phyloP scores from a whole-genome alignment of 805 yeast species.

The Ogataea corticis region DNA sequence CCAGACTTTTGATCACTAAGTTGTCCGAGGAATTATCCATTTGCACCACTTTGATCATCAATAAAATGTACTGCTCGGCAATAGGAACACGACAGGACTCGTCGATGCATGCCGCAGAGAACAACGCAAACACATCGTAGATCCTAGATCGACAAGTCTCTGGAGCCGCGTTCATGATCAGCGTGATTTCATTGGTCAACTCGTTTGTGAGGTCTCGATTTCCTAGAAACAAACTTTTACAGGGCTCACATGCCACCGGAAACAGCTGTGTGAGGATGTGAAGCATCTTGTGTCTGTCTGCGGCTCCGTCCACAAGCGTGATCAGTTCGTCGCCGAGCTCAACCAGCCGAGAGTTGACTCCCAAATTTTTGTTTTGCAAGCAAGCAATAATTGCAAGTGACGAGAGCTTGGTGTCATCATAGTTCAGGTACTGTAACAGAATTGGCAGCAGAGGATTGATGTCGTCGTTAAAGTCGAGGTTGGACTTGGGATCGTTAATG shows the following conservation, averaged over 20 bases:
- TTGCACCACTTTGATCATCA: conserved; percentile 40
- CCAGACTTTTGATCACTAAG: conserved; percentile 26
- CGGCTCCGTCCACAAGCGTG: conserved; percentile 9
- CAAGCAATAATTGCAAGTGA: conserved; percentile 5
- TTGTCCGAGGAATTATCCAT: conserved; percentile 18
- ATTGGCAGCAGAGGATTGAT: neutral
- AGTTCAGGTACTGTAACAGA: conserved; percentile 1
- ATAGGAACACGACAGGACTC: conserved; percentile 51
- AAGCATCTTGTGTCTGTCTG: conserved; percentile 16
- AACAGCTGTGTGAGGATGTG: conserved; percentile 22
- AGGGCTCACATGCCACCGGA: conserved; percentile 20
- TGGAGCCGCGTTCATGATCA: conserved; percentile 8
- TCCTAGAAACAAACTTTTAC: conserved; percentile 20
- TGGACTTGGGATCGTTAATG: conserved; percentile 1
- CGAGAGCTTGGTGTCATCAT: conserved; percentile 1
- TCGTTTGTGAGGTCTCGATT: conserved; percentile 21
- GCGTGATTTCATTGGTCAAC: conserved; percentile 26
- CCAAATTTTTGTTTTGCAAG: neutral
- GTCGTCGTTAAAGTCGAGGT: neutral
- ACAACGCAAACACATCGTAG: conserved; percentile 31
- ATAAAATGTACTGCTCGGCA: conserved; percentile 42
- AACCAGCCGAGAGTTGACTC: neutral
- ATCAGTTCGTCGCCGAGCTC: conserved; percentile 23
- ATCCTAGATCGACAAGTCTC: conserved; percentile 4
- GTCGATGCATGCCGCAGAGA: conserved; percentile 51